Base-by-base conservation (phyloP, 495 filamentous ascomycete species). In the Durotheca rogersii region DNA sequence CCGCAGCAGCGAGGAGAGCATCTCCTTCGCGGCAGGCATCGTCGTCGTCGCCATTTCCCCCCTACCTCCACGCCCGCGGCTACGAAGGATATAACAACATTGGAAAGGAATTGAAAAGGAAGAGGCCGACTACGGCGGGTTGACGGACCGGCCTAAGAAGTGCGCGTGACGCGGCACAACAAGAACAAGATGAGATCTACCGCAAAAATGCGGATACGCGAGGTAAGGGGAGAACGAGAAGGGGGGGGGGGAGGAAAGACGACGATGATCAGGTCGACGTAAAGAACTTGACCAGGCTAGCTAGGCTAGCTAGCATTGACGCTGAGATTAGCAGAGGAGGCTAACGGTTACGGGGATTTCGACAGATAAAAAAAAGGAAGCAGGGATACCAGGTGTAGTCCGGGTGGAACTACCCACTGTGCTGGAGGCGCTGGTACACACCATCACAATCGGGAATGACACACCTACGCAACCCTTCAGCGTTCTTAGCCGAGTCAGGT, bases 1-100 rank as follows among this genome's bases (percentile, higher is more conserved):
- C 49, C 71, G 69, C 53, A 74, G 45, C 39, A 74, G 40, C 43
- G 67, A 67, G 54, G 72, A 70, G 50, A 75, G 57, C 74, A 76
- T 76, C 20, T 64, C 59, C 53, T 60, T 65, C 30, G 58, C 56
- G 17, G 56, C 53, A 41, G 51, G 50, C 31, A 60, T 46, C 56
- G 60, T 57, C 35, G 34, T 53, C 36, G 27, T 17, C 46, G 41
- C 41, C 44, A 53, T 16, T 49, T n/a, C 48, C 45, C 56, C 50
- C 56, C 56, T 41, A 41, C 45, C 45, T 59, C 56, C 56, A 23
- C 46, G 35, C 35, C 50, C 35, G 47, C 31, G 33, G 36, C 34
- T 59, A 54, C 10, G 44, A 50, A 50, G 51, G 31, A 54, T 59
- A 59, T 51, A 54, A 53, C 53, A 35, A 41, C 56, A 59, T 59